These are phyloP conservation scores for Knufia fluminis DNA, from an alignment of 2,329 filamentous ascomycete genomes.

Conservation along the genomic window DNA sequence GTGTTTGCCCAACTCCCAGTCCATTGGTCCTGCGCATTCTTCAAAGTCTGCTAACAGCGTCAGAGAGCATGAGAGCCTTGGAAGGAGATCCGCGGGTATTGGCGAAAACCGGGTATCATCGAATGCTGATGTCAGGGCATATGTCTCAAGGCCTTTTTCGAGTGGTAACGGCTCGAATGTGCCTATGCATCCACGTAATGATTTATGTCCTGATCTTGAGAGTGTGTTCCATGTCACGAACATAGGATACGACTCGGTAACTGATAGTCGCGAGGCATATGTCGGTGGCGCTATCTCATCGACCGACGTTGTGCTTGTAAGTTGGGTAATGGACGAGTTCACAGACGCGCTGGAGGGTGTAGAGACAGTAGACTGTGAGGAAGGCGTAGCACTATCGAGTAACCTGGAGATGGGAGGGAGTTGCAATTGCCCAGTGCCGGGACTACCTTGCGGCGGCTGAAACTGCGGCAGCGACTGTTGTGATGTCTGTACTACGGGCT, in stretches of 20 bases:
- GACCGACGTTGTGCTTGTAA: conserved; percentile 33
- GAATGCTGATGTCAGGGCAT: conserved; percentile 71
- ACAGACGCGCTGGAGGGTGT: conserved; percentile 39
- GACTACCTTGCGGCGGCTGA: conserved; percentile 18
- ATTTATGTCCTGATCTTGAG: conserved; percentile 50
- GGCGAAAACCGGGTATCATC: conserved; percentile 55
- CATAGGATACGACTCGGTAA: conserved; percentile 54
- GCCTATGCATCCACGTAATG: conserved; percentile 87
- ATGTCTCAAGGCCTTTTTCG: conserved; percentile 61
- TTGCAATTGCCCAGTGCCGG: conserved; percentile 22
- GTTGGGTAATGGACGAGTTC: conserved; percentile 38
- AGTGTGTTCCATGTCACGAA: conserved; percentile 93
- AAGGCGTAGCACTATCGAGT: conserved; percentile 28
- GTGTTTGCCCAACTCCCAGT: conserved; percentile 81
- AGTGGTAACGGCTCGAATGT: conserved; percentile 78
- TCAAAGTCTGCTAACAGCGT: conserved; percentile 85
- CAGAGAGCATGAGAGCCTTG: conserved; percentile 48
- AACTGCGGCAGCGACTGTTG: conserved; percentile 18
- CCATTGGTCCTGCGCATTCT: conserved; percentile 59
- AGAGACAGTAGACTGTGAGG: conserved; percentile 30
- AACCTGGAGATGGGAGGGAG: conserved; percentile 29
- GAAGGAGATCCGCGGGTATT: conserved; percentile 42
- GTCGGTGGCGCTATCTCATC: conserved; percentile 34
- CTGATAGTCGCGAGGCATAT: conserved; percentile 27
- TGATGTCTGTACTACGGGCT: conserved; percentile 11